Base-by-base conservation (phyloP, 306 rosid genomes). In the Fragaria ananassa region DNA sequence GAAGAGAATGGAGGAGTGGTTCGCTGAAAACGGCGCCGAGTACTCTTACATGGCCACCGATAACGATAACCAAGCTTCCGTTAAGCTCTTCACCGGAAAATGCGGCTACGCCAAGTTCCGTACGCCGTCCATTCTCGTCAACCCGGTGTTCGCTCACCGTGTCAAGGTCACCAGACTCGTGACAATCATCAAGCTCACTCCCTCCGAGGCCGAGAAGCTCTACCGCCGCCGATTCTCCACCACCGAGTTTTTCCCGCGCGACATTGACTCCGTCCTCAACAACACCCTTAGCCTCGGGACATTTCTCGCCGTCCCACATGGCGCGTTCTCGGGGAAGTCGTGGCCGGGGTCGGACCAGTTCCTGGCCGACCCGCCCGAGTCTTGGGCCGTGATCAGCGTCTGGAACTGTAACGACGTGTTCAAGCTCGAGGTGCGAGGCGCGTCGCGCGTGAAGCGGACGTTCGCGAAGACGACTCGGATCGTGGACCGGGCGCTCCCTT, bases 11-110 rank as follows among this genome's bases (percentile, higher is more conserved):
- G 99, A 95, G 81, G 85, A 76, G 5, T 95, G 99, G 99, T 90
- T 95, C 68, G 77, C 81, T 34, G 86, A 82, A 8, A 89, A 89
- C 35, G 97, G 97, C 0, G 90, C 92, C 0, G 97, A 92, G 63
- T 95, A 95, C 83, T 90, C 99, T 0, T 95, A 95, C 79, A 86
- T 95, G 79, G 97, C 99, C 5, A 95, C 99, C 13, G 99, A 90
- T 49, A 89, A 84, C 75, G 97, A 92, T 85, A 95, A 95, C 81
- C 75, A 89, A 75, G 91, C 97, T 6, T 95, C 96, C 57, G 85
- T 90, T 23, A 87, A 80, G 19, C 90, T 95, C 64, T 95, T 95
- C 90, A 89, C 89, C 83, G 86, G 89, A 76, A 95, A 95, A 92
- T 95, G 97, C 76, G 99, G 96, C 1, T 95, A 95, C 87, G 19